Base-by-base conservation (phyloP, 352 stramenopile genomes). In the Blastocystis sp. region DNA sequence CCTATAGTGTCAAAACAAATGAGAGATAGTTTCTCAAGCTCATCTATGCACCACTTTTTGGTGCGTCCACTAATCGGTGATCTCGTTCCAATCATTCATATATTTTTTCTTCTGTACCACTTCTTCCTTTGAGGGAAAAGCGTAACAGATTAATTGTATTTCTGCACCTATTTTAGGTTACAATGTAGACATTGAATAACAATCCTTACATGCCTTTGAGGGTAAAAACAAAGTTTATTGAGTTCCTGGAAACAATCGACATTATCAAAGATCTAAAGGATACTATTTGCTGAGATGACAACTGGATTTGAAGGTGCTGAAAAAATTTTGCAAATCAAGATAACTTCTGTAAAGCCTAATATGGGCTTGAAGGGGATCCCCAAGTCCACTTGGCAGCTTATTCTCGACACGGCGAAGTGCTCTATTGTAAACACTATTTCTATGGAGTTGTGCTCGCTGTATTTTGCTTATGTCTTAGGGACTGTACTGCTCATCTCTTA, bases 301-400 rank as follows among this genome's bases (percentile, higher is more conserved):
- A 30, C 69, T 68, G 90, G 93, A 55, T 99, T 99, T 91, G 97
- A 99, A 92, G 97, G 97, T 3, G 96, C 97, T 1, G 96, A 99
- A 91, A 99, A 99, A 92, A 98, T 97, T 91, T 93, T 98, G 70
- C 94, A 98, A 91, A 96, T 96, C 87, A 94, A 97, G 91, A 98
- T 99, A 91, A 93, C 93, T 79, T 76, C 92, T 24, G 47, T 90
- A 20, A 65, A 90, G 65, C 75, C 79, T 4, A 79, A 69, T 45
- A 90, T 91, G n/a, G 96, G 97, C 59, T 94, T 98, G 59, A 95
- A 96, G n/a, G 92, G 92, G 41, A 92, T 99, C 18, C 79, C 93
- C 2, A 92, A 96, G 53, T 47, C 91, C 5, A 92, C 98, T 73
- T 92, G 98, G 63, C 95, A 99, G 90, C 93, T 91, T 16, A 98